Conservation (phyloP, 2,329 filamentous ascomycete species). For the Leptosphaerulina australis region DNA sequence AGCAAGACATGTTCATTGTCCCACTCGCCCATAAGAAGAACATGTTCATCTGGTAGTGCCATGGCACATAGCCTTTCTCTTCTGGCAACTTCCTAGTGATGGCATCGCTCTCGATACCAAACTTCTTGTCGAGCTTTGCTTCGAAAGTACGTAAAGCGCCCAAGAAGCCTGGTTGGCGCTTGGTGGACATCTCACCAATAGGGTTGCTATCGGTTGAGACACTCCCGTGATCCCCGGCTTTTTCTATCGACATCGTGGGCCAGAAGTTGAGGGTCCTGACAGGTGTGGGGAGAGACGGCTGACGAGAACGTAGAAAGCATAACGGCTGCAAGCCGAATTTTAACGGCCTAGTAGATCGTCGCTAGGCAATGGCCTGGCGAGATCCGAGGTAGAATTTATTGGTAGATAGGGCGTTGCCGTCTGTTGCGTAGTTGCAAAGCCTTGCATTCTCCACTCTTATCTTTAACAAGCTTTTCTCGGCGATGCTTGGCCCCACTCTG, state of each 20-base stretch:
- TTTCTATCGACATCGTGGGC: slow-evolving; percentile 24
- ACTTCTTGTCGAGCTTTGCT: slow-evolving; percentile 27
- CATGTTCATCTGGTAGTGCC: slow-evolving; percentile 40
- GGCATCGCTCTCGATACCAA: slow-evolving; percentile 34
- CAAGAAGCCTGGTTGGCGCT: slow-evolving; percentile 25
- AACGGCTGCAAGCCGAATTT: slow-evolving; percentile 8
- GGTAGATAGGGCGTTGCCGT: slow-evolving; percentile 19
- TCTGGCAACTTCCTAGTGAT: slow-evolving; percentile 35
- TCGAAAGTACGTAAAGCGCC: slow-evolving; percentile 28
- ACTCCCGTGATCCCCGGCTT: slow-evolving; percentile 21
- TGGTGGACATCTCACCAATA: slow-evolving; percentile 16
- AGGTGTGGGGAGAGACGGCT: not conserved
- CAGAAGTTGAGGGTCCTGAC: not conserved
- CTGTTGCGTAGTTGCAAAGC: slow-evolving; percentile 20
- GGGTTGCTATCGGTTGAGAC: slow-evolving; percentile 13
- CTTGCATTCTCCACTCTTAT: slow-evolving; percentile 26
- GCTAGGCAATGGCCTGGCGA: slow-evolving; percentile 19
- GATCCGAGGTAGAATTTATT: not conserved
- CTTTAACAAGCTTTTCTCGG: slow-evolving; percentile 25
- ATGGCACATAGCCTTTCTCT: slow-evolving; percentile 35
- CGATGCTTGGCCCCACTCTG: slow-evolving; percentile 19
- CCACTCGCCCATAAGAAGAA: slow-evolving; percentile 55
- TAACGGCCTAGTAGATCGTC: slow-evolving; percentile 10
- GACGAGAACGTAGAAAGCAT: not conserved
- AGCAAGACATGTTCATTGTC: slow-evolving; percentile 51